phyloP scores from a whole-genome alignment of 2,329 filamentous ascomycete species.

The Pseudocercospora pini-densiflorae region DNA sequence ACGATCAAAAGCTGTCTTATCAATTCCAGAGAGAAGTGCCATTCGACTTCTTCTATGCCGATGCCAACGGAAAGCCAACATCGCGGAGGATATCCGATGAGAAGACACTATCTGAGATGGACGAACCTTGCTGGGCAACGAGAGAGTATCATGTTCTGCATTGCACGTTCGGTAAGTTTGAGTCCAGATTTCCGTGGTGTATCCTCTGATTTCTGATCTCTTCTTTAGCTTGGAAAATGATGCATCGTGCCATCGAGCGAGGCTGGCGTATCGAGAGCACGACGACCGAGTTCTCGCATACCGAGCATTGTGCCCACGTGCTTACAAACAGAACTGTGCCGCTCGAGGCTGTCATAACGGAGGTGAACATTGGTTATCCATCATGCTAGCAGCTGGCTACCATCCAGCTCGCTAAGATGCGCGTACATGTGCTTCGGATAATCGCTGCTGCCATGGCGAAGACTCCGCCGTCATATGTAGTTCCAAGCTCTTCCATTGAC shows the following conservation, averaged over 20 bases:
- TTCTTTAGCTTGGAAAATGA: not conserved
- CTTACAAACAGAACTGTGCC: not conserved
- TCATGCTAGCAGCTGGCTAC: not conserved
- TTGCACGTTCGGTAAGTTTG: not conserved
- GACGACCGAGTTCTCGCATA: constrained; percentile 4
- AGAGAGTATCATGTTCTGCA: not conserved
- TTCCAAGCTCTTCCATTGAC: no score
- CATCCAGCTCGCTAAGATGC: no score
- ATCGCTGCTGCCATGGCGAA: no score
- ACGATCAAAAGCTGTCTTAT: constrained; percentile 2
- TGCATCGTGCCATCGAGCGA: not conserved
- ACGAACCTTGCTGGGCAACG: not conserved
- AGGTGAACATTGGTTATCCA: constrained; percentile 4
- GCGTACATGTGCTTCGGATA: no score
- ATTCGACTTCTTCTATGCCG: constrained; percentile 7
- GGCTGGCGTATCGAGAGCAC: constrained; percentile 4
- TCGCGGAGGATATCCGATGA: not conserved
- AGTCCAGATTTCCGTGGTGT: no score
- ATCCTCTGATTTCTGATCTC: no score
- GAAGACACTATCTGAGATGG: not conserved
- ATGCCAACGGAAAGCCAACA: not conserved
- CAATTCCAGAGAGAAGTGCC: constrained; percentile 5
- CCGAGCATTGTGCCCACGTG: not conserved
- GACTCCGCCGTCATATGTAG: no score
- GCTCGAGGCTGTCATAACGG: not conserved